Evolutionary conservation across 495 filamentous ascomycete species (phyloP).

Genomic region (Entonaema liquescens): DNA sequence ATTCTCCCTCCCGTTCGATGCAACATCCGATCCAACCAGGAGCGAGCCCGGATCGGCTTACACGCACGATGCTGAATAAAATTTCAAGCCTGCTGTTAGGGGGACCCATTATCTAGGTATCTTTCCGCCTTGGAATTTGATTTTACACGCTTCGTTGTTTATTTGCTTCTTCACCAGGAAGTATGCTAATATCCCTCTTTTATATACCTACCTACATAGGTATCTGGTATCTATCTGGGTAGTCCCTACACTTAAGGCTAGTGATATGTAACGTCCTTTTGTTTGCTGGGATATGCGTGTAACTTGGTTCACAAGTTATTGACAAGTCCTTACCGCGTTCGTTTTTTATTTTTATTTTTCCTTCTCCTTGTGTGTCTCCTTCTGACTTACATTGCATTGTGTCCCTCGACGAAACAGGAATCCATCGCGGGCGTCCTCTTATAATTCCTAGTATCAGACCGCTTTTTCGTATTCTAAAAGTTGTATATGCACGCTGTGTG

Average conservation of each 20-base stretch:
- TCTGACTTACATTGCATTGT: slow-evolving; percentile 2
- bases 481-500: slow-evolving; percentile 14
- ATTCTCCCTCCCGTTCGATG: slow-evolving; percentile 37
- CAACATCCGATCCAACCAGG: slow-evolving; percentile 41
- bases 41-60: slow-evolving; percentile 26
- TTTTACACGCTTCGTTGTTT: neutral
- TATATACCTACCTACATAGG: neutral
- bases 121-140: neutral
- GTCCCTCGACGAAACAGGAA: slow-evolving; percentile 12
- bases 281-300: slow-evolving; percentile 4
- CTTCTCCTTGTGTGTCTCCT: neutral
- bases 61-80: neutral
- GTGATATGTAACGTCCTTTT: neutral
- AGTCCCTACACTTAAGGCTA: neutral
- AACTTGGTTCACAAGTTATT: neutral
- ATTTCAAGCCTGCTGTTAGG: neutral
- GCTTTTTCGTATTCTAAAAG: slow-evolving; percentile 29
- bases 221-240: neutral
- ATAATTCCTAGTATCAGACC: slow-evolving; percentile 19
- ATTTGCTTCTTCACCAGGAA: neutral
- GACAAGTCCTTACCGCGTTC: neutral
- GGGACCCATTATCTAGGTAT: neutral
- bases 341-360: neutral
- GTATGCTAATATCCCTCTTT: neutral
- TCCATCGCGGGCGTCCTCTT: neutral